Conservation (phyloP, 2,329 filamentous ascomycete genomes). For the Pseudopithomyces chartarum region DNA sequence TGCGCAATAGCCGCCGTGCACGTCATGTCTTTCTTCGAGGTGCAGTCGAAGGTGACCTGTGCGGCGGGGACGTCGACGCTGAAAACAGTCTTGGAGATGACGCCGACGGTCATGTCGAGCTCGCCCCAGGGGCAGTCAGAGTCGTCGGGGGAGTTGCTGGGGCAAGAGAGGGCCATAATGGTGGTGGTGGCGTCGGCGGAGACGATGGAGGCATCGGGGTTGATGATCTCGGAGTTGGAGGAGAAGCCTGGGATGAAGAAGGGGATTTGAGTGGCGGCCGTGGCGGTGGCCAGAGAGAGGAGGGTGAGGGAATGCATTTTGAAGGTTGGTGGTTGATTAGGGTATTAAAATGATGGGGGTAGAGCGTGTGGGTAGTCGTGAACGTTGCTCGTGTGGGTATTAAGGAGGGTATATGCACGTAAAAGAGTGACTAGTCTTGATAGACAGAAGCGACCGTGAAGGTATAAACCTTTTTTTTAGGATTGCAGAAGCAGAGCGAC, state of each 20-base stretch:
- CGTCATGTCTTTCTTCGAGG: constrained; percentile 30
- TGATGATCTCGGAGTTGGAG: constrained; percentile 17
- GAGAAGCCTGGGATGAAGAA: constrained; percentile 5
- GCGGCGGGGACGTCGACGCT: constrained; percentile 23
- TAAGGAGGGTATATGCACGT: background rate
- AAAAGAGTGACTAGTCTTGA: background rate
- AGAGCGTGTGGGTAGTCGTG: background rate
- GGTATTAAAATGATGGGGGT: background rate
- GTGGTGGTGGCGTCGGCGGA: constrained; percentile 27
- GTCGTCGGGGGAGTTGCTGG: constrained; percentile 18
- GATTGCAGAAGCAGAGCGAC: background rate
- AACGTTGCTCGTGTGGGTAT: background rate
- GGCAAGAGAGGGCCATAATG: constrained; percentile 27
- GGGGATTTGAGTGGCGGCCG: background rate
- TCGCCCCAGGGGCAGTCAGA: constrained; percentile 34
- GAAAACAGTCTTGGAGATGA: constrained; percentile 28
- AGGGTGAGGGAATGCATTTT: background rate
- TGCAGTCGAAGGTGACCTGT: constrained; percentile 30
- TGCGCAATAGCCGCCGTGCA: constrained; percentile 28
- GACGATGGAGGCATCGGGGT: constrained; percentile 30
- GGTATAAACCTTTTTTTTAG: background rate
- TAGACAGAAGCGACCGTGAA: background rate
- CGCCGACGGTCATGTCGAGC: constrained; percentile 18
- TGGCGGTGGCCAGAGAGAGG: background rate
- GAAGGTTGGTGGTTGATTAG: background rate